Percentiles rank a stretch among this genome's conserved stretches.
These are phyloP conservation scores for Parastagonospora nodorum DNA, from an alignment of 2,329 filamentous ascomycete species.

Conservation along the genomic window DNA sequence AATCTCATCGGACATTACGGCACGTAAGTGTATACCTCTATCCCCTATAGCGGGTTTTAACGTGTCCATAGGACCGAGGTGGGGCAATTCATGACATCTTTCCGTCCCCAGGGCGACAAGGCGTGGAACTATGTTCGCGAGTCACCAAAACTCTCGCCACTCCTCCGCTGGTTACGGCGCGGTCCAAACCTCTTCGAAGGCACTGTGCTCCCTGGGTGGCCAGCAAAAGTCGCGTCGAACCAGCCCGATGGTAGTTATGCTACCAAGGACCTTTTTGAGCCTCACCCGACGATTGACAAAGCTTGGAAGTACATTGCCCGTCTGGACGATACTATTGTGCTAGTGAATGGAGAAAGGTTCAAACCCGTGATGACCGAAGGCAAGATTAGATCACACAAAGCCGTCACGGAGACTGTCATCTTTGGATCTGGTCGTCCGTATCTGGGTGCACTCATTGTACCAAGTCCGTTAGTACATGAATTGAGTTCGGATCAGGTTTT, in stretches of 20 bases:
- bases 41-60: not conserved
- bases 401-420: constrained; percentile 61
- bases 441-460: constrained; percentile 61
- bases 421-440: constrained; percentile 61
- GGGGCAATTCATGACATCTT: constrained; percentile 68
- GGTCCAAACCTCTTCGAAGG: constrained; percentile 49
- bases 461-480: constrained; percentile 48
- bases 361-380: constrained; percentile 59
- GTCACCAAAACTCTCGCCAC: constrained; percentile 48
- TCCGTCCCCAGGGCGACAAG: constrained; percentile 58
- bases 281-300: constrained; percentile 50
- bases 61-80: constrained; percentile 60
- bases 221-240: constrained; percentile 38
- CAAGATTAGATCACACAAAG: constrained; percentile 56
- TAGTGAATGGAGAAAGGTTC: constrained; percentile 58
- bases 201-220: constrained; percentile 44
- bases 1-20: constrained; percentile 64
- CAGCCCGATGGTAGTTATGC: constrained; percentile 24
- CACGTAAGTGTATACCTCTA: constrained; percentile 48
- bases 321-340: constrained; percentile 53
- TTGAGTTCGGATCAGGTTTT: constrained; percentile 54
- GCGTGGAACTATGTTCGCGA: constrained; percentile 65
- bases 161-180: constrained; percentile 46
- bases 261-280: constrained; percentile 52
- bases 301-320: constrained; percentile 55